Evolutionary conservation across 2,329 filamentous ascomycete species (phyloP).

Genomic region (Xylaria sp.): DNA sequence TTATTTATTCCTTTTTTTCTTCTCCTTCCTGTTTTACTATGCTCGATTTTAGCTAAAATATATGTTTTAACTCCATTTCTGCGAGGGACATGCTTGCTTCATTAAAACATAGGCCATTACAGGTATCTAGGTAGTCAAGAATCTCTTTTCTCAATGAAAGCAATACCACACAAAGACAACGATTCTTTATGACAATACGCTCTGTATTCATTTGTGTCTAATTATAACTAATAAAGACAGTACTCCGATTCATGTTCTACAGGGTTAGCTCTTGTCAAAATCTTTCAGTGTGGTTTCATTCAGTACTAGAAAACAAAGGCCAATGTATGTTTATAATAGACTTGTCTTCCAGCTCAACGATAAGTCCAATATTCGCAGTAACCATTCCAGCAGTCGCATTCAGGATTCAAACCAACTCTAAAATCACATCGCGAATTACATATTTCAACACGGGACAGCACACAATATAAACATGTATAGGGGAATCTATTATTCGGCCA

Average conservation of each 20-base stretch:
- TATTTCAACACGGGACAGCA: background rate
- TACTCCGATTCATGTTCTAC: no score
- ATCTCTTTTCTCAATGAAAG: no score
- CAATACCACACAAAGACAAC: no score
- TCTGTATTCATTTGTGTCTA: background rate
- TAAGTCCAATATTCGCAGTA: background rate
- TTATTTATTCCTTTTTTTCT: no score
- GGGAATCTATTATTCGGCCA: background rate
- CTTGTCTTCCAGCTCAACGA: background rate
- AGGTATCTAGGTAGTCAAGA: no score
- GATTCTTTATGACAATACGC: background rate
- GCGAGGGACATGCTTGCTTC: no score
- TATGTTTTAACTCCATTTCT: no score
- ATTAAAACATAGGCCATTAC: no score
- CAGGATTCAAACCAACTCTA: background rate
- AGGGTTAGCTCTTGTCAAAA: no score
- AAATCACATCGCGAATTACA: background rate
- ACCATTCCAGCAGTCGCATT: background rate
- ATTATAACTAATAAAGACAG: background rate
- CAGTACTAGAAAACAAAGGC: background rate
- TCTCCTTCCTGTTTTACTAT: no score
- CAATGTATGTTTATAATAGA: background rate
- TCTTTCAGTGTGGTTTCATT: no score
- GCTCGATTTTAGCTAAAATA: no score
- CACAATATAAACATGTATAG: background rate